Evolutionary conservation across 169 alveolate genomes (phyloP).

Genomic region (Babesia bovis): DNA sequence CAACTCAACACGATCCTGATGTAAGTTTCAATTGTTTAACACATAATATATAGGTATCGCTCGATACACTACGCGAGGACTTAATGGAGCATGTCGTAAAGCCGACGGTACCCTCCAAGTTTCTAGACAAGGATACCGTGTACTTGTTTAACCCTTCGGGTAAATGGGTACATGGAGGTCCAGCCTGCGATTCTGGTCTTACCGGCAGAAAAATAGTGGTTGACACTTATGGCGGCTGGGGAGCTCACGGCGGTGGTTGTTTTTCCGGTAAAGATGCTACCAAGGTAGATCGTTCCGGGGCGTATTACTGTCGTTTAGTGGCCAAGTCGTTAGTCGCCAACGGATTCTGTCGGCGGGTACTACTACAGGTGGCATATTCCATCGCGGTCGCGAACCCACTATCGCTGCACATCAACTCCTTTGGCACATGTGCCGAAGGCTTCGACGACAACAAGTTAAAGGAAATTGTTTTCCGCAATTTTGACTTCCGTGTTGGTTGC

Average conservation of each 20-base stretch:
- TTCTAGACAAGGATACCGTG: conserved; percentile 91
- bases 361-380: conserved; percentile 97
- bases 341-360: conserved; percentile 92
- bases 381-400: conserved; percentile 96
- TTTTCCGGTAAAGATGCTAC: conserved; percentile 99
- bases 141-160: conserved; percentile 97
- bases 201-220: conserved; percentile 98
- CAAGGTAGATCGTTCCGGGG: conserved; percentile 99
- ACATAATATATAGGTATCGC: conserved; percentile 57
- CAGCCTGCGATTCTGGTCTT: conserved; percentile 99
- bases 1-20: conserved; percentile 87
- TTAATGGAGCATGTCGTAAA: conserved; percentile 91
- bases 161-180: conserved; percentile 98
- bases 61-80: conserved; percentile 82
- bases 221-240: conserved; percentile 99
- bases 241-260: conserved; percentile 99
- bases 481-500: conserved; percentile 96
- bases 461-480: conserved; percentile 88
- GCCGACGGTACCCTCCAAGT: conserved; percentile 89
- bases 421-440: conserved; percentile 90
- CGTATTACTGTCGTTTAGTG: conserved; percentile 97
- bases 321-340: conserved; percentile 97
- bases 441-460: conserved; percentile 88
- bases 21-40: conserved; percentile 33
- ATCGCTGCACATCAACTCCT: conserved; percentile 93